phyloP scores from a whole-genome alignment of 208 protist genomes.

The Leishmania lainsoni region DNA sequence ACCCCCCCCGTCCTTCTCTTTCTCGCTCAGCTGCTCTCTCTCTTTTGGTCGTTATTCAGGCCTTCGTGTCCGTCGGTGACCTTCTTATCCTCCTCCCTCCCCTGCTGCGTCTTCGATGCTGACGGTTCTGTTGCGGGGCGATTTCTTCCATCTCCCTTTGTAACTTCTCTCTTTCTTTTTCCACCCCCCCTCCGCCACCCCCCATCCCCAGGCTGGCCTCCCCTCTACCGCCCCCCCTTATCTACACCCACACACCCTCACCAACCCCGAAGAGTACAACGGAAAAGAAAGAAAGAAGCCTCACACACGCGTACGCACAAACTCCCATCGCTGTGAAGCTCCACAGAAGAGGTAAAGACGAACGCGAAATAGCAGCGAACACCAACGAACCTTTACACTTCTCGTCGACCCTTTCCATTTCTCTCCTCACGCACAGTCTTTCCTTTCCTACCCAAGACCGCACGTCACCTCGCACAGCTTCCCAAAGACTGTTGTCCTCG shows the following conservation, averaged over 20 bases:
- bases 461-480: background rate
- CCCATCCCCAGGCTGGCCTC: no score
- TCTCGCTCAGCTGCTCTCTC: background rate
- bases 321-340: background rate
- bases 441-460: background rate
- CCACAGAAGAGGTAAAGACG: background rate
- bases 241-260: background rate
- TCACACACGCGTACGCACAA: no score
- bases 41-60: conserved; percentile 13
- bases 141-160: background rate
- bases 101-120: background rate
- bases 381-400: background rate
- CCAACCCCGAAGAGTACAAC: no score
- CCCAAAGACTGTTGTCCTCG: background rate
- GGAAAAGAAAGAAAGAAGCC: no score
- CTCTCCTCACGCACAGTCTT: background rate
- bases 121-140: background rate
- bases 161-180: background rate
- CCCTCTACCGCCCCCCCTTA: background rate
- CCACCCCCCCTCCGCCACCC: background rate
- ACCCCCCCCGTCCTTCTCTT: background rate
- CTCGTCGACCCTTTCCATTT: background rate
- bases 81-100: background rate
- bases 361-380: background rate
- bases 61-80: background rate